These are phyloP conservation scores for Candida frijolesensis DNA, from an alignment of 1,139 yeast species.

Conservation along the genomic window DNA sequence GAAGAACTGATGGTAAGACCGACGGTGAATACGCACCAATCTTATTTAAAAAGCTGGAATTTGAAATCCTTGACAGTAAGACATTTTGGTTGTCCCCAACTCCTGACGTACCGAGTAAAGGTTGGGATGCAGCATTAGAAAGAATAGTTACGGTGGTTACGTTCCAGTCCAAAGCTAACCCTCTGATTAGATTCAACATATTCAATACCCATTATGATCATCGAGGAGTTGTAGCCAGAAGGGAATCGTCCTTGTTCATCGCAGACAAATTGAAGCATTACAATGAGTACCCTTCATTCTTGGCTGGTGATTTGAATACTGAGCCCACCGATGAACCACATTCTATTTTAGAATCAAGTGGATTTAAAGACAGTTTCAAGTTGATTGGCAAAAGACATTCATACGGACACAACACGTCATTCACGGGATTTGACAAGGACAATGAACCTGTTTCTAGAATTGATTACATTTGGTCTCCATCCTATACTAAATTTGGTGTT, in stretches of 20 bases:
- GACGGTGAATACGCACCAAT: slow-evolving; percentile 51
- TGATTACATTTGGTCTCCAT: slow-evolving; percentile 51
- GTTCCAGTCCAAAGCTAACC: slow-evolving; percentile 23
- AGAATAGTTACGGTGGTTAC: slow-evolving; percentile 48
- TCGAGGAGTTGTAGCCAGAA: slow-evolving; percentile 48
- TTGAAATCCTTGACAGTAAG: slow-evolving; percentile 33
- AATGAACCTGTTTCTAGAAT: slow-evolving; percentile 34
- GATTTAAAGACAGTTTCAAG: slow-evolving; percentile 36
- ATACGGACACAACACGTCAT: slow-evolving; percentile 47
- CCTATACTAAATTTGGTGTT: slow-evolving; percentile 16
- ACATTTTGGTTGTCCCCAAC: slow-evolving; percentile 49
- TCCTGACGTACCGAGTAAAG: slow-evolving; percentile 42
- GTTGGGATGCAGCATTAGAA: slow-evolving; percentile 45
- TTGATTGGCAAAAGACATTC: slow-evolving; percentile 21
- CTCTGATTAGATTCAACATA: slow-evolving; percentile 36
- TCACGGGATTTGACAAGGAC: slow-evolving; percentile 45
- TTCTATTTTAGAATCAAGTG: slow-evolving; percentile 34
- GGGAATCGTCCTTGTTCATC: slow-evolving; percentile 50
- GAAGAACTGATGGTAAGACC: slow-evolving; percentile 48
- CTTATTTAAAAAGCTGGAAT: slow-evolving; percentile 31
- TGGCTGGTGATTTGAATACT: slow-evolving; percentile 58
- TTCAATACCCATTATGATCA: slow-evolving; percentile 66
- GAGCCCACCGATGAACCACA: slow-evolving; percentile 55
- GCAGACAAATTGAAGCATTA: slow-evolving; percentile 40
- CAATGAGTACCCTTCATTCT: slow-evolving; percentile 43